Base-by-base conservation (phyloP, 495 filamentous ascomycete species). In the Aspergillus diversus region DNA sequence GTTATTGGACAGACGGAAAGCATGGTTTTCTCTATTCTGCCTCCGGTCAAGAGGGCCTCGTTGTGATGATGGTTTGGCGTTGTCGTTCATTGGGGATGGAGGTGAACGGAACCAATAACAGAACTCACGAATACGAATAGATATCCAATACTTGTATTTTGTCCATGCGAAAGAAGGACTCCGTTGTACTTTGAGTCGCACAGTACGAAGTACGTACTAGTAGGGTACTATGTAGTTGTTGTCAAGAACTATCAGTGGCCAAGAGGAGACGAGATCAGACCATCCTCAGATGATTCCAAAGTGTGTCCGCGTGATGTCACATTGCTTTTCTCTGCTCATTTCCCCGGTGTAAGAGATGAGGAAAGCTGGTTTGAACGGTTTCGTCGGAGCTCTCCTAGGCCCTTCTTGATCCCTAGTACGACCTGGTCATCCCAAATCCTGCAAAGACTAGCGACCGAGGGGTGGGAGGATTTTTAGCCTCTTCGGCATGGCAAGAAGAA, bases 281-380 rank as follows among this genome's bases (percentile, higher is more conserved):
- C 63, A 66, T 59, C 43, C 46, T 61, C 61, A 58, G 59, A 59
- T 66, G 67, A 69, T 64, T 57, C 53, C 21, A 39, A 57, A 59
- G 39, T 43, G 63, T 65, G 66, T 54, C 63, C 66, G 64, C 67
- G 67, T 69, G 67, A 66, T 64, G 58, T 53, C 35, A 55, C 34
- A 37, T 62, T 66, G 54, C 59, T 66, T 66, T 65, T 61, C 35
- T 31, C n/a, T 17, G 43, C 34, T 50, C 37, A 32, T 48, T 57
- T 63, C 55, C 47, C 53, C 51, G 60, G 56, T 66, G 64, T 57
- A 33, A 63, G 60, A 63, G 60, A 63, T 35, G 53, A 63, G 60
- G 33, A 63, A 57, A 63, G 60, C 57, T 50, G 17, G 46, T 47
- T n/a, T 50, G 16, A 27, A 50, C n/a, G 47, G 47, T 50, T 50